Evolutionary conservation across 495 filamentous ascomycete species (phyloP).

Genomic region (Penicillium daleae): DNA sequence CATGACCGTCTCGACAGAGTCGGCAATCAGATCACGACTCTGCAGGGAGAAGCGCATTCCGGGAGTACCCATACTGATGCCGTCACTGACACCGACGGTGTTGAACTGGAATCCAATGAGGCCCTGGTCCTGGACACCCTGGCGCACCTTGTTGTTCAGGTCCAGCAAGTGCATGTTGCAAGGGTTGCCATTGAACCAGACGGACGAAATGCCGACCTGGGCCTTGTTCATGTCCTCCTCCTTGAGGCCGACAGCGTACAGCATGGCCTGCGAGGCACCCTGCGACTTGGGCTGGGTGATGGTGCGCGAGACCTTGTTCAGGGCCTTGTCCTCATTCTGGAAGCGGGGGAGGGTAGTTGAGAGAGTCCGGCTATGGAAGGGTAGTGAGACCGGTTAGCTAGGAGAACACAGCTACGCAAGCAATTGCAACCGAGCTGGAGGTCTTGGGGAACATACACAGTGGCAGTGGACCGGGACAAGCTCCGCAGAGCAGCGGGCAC

Average conservation of each 20-base stretch:
- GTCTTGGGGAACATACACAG: constrained; percentile 24
- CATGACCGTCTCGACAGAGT: constrained; percentile 99
- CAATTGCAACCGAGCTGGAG: constrained; percentile 14
- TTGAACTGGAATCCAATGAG: constrained; percentile 93
- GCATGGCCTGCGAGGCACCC: constrained; percentile 97
- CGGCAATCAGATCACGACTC: constrained; percentile 93
- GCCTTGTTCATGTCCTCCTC: constrained; percentile 89
- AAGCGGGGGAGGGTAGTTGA: constrained; percentile 51
- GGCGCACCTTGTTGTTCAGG: constrained; percentile 78
- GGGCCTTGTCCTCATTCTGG: constrained; percentile 41
- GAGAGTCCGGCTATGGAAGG: constrained; percentile 45
- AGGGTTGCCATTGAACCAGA: constrained; percentile 88
- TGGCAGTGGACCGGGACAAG: constrained; percentile 30
- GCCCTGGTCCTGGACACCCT: constrained; percentile 81
- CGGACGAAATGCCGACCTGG: constrained; percentile 94
- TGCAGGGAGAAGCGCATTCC: constrained; percentile 95
- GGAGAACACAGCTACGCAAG: neutral
- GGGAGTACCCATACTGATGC: constrained; percentile 60
- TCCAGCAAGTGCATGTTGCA: constrained; percentile 99
- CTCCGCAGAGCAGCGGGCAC: constrained; percentile 48
- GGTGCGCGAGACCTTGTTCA: constrained; percentile 81
- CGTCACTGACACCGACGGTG: constrained; percentile 87
- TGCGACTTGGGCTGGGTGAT: constrained; percentile 97
- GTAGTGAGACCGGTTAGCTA: constrained; percentile 19
- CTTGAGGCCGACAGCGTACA: constrained; percentile 88